A percentile compares a stretch with the other conserved stretches of the same genome.
phyloP scores from a whole-genome alignment of 2,329 filamentous ascomycete genomes.

The Balansia obtecta region DNA sequence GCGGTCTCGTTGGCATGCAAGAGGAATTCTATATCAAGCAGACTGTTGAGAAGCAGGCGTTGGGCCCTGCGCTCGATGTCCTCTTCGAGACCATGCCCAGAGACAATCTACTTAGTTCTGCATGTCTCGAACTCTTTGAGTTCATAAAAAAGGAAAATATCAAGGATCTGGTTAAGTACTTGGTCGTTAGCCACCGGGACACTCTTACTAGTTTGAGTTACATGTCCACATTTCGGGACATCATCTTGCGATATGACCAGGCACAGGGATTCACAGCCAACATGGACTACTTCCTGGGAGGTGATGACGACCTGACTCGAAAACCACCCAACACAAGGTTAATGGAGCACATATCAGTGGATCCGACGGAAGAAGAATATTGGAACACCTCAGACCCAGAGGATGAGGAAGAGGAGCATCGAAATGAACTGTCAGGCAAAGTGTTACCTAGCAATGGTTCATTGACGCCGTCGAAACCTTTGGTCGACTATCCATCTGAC shows the following conservation, averaged over 20 bases:
- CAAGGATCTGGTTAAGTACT: conserved; percentile 69
- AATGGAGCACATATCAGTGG: conserved; percentile 61
- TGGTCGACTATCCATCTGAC: conserved; percentile 89
- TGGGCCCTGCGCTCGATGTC: conserved; percentile 76
- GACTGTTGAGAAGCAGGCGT: conserved; percentile 66
- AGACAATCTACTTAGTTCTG: conserved; percentile 88
- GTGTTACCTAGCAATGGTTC: conserved; percentile 43
- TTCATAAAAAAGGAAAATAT: conserved; percentile 73
- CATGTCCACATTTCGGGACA: conserved; percentile 69
- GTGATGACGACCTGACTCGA: conserved; percentile 44
- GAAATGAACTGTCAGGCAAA: conserved; percentile 17
- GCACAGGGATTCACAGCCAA: conserved; percentile 54
- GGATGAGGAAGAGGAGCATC: conserved; percentile 48
- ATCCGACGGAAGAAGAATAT: conserved; percentile 81
- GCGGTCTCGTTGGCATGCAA: conserved; percentile 69
- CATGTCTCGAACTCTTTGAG: conserved; percentile 87
- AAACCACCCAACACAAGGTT: conserved; percentile 39
- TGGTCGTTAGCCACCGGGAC: conserved; percentile 75
- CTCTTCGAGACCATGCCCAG: conserved; percentile 76
- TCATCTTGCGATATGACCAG: conserved; percentile 70
- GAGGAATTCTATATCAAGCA: conserved; percentile 88
- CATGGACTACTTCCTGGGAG: conserved; percentile 61
- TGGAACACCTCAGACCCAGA: conserved; percentile 85
- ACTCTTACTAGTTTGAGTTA: conserved; percentile 65
- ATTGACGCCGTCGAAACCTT: conserved; percentile 51